These are phyloP conservation scores for Stellera chamaejasme DNA, from an alignment of 345 rosid genomes.

Conservation along the genomic window DNA sequence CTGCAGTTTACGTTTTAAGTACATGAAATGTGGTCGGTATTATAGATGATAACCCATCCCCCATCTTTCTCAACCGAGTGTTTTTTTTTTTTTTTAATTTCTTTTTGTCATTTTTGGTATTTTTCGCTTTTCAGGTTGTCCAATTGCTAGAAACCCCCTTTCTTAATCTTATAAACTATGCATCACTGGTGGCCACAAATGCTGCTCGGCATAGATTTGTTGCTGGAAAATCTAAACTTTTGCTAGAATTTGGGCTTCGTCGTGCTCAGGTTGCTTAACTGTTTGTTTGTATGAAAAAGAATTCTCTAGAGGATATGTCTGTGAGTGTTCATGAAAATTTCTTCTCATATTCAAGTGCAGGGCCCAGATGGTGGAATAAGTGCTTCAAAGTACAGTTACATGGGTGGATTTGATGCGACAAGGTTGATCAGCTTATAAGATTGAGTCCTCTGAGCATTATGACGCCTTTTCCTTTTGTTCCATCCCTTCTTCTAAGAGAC, in stretches of 20 bases:
- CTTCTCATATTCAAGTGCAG: conserved; percentile 25
- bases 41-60: too few species aligned
- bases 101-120: neutral
- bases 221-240: conserved; percentile 73
- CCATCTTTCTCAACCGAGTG: too few species aligned
- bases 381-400: conserved; percentile 86
- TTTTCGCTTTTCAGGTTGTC: conserved; percentile 43
- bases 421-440: conserved; percentile 32
- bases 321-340: conserved; percentile 16
- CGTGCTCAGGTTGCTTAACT: conserved; percentile 76
- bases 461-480: neutral
- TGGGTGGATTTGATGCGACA: conserved; percentile 98
- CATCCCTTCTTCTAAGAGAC: neutral
- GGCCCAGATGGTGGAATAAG: conserved; percentile 97
- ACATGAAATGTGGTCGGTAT: too few species aligned
- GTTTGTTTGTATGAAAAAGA: conserved; percentile 6
- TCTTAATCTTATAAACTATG: conserved; percentile 74
- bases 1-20: neutral
- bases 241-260: conserved; percentile 92
- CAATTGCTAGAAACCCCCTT: conserved; percentile 96
- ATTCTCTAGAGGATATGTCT: neutral
- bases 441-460: neutral
- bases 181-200: conserved; percentile 89
- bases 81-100: neutral
- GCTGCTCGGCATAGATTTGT: conserved; percentile 96